Base-by-base conservation (phyloP, 306 rosid species). In the Prunus mira region DNA sequence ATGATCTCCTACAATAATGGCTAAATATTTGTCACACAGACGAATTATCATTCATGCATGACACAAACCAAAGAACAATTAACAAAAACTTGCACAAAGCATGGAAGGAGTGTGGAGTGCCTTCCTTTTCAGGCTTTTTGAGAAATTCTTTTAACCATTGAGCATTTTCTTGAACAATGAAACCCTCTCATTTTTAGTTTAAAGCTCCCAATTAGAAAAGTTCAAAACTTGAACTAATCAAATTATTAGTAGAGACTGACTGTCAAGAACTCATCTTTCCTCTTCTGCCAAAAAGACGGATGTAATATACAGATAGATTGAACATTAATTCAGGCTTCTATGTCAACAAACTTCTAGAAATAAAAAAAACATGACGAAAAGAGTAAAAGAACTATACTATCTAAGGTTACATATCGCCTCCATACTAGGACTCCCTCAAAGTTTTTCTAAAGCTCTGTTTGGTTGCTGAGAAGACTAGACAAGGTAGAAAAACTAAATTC, bases 391-490 rank as follows among this genome's bases (percentile, higher is more conserved):
- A 24, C 47, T 20, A 27, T 27, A 27, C 20, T 12, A 28, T 19
- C 32, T 12, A 28, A 12, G 46, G 46, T 32, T 28, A 61, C 34
- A 63, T 34, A 34, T 24, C 2, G 38, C 75, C 66, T 25, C 22
- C 67, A 46, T 47, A 46, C 19, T 32, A 45, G 4, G 4, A 58
- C 14, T 30, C 75, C 69, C 32, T 68, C 28, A 69, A 68, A 34
- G 34, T 47, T 60, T 47, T 66, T 46, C 68, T 47, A 54, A 50
- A 45, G 58, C 38, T 64, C 58, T 52, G 60, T 3, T 43, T 17
- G 74, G 22, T 79, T 63, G 66, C 73, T 65, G 45, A 34, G 65
- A 69, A 52, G 43, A 34, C 72, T 24, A 43, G 20, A 11, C 18
- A 34, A 63, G 65, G 67, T 63, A 51, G 72, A 65, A 52, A 68